These are phyloP conservation scores for Parastagonospora avenae DNA, from an alignment of 2,329 filamentous ascomycete species.

Conservation along the genomic window DNA sequence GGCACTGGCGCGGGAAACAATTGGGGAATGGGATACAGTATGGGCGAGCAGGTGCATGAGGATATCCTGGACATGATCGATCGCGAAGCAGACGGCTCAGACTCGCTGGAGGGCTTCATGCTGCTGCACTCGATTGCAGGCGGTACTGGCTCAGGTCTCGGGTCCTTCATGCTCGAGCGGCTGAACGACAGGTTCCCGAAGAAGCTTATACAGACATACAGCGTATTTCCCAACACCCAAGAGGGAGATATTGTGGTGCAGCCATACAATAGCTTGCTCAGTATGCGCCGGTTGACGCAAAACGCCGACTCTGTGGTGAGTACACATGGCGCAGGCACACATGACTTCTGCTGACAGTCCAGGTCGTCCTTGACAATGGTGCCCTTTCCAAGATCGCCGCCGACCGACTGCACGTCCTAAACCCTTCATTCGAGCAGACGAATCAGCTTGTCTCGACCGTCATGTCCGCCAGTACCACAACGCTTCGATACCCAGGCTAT, in stretches of 20 bases:
- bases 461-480: slow-evolving; percentile 98
- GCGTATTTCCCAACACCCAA: slow-evolving; percentile 93
- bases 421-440: slow-evolving; percentile 95
- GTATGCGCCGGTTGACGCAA: slow-evolving; percentile 88
- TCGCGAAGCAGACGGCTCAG: slow-evolving; percentile 95
- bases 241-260: slow-evolving; percentile 94
- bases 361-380: slow-evolving; percentile 91
- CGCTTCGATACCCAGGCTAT: slow-evolving; percentile 94
- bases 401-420: slow-evolving; percentile 90
- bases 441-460: slow-evolving; percentile 95
- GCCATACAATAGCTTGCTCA: slow-evolving; percentile 94
- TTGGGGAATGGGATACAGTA: slow-evolving; percentile 96
- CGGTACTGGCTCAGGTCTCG: slow-evolving; percentile 93
- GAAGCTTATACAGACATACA: slow-evolving; percentile 99
- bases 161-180: slow-evolving; percentile 90
- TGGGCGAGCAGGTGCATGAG: slow-evolving; percentile 88
- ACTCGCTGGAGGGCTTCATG: slow-evolving; percentile 99
- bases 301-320: slow-evolving; percentile 92
- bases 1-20: slow-evolving; percentile 96
- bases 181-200: slow-evolving; percentile 98
- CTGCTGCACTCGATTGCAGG: slow-evolving; percentile 97
- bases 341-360: slow-evolving; percentile 22
- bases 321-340: slow-evolving; percentile 2
- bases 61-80: slow-evolving; percentile 99
- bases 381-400: slow-evolving; percentile 92